Percentiles rank a stretch among this genome's conserved stretches.
Evolutionary conservation across 208 protist genomes (phyloP).

Genomic region (Wallacemonas sp.): DNA sequence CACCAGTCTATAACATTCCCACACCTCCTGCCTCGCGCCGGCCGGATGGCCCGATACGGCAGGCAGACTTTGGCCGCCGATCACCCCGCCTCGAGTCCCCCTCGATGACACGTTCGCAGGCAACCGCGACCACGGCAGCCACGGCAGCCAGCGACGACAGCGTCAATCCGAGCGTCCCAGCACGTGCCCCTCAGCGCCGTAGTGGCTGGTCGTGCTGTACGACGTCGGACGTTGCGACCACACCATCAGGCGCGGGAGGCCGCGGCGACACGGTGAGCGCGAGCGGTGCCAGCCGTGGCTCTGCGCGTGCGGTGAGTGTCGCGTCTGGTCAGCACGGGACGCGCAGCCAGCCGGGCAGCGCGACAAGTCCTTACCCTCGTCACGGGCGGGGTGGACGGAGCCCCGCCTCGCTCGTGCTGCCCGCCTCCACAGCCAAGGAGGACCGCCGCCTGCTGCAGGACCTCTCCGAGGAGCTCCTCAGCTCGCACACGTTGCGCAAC

Average conservation of each 20-base stretch:
- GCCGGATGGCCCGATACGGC: no score
- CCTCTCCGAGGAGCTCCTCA: slow-evolving; percentile 27
- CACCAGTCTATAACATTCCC: no score
- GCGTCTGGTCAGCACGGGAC: not conserved
- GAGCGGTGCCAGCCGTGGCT: not conserved
- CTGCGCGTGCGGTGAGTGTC: slow-evolving; percentile 2
- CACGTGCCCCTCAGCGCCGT: not conserved
- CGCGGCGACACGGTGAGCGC: not conserved
- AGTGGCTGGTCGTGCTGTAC: slow-evolving; percentile 4
- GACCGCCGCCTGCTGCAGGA: slow-evolving; percentile 24
- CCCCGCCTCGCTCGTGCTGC: not conserved
- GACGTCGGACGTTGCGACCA: not conserved
- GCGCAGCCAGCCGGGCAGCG: slow-evolving; percentile 4
- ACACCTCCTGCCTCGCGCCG: no score
- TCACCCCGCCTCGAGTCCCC: no score
- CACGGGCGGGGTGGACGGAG: no score
- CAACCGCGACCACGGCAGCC: no score
- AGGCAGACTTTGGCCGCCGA: no score
- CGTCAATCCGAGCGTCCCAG: no score
- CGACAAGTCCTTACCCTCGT: no score
- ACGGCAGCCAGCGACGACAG: no score
- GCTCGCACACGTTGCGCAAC: slow-evolving; percentile 25
- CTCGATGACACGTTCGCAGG: no score
- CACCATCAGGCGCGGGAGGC: no score
- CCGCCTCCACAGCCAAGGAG: not conserved